Percentiles rank a stretch among this genome's conserved stretches.
Conservation (phyloP, 495 filamentous ascomycete genomes). For the Trichoderma orchidacearum region DNA sequence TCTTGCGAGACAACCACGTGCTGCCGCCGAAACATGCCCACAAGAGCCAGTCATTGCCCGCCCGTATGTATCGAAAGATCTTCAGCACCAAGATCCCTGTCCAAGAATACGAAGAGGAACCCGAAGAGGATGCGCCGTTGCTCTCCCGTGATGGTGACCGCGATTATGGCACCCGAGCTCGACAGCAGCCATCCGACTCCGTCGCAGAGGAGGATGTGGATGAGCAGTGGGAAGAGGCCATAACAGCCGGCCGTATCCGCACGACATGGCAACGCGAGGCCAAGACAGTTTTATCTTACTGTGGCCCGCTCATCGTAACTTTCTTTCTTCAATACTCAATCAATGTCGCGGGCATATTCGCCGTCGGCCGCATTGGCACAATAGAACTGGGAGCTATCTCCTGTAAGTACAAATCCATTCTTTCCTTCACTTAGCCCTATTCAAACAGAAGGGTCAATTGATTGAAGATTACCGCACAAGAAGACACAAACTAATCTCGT, state of each 20-base stretch:
- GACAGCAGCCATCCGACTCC: neutral
- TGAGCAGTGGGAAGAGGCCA: slow-evolving; percentile 57
- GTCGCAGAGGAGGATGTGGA: slow-evolving; percentile 15
- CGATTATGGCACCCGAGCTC: neutral
- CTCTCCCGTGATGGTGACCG: slow-evolving; percentile 4
- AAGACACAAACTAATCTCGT: neutral
- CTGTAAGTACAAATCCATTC: neutral
- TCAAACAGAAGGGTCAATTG: too few species aligned
- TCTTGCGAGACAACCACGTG: slow-evolving; percentile 67
- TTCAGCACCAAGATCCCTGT: slow-evolving; percentile 29
- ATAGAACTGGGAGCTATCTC: slow-evolving; percentile 45
- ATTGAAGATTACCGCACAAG: neutral
- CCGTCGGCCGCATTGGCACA: slow-evolving; percentile 51
- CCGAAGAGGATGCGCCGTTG: slow-evolving; percentile 26
- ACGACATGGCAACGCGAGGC: slow-evolving; percentile 62
- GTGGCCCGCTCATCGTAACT: slow-evolving; percentile 52
- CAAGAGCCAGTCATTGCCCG: slow-evolving; percentile 7
- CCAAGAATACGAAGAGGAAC: slow-evolving; percentile 13
- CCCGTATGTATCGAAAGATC: slow-evolving; percentile 20
- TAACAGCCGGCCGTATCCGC: slow-evolving; percentile 46
- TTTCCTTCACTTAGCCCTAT: slow-evolving; percentile 11
- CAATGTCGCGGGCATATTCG: slow-evolving; percentile 57
- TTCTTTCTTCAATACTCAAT: slow-evolving; percentile 66
- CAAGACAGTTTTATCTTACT: slow-evolving; percentile 40
- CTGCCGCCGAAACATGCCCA: slow-evolving; percentile 47